Evolutionary conservation across 2,329 filamentous ascomycete species (phyloP).

Genomic region (Colletotrichum horii): DNA sequence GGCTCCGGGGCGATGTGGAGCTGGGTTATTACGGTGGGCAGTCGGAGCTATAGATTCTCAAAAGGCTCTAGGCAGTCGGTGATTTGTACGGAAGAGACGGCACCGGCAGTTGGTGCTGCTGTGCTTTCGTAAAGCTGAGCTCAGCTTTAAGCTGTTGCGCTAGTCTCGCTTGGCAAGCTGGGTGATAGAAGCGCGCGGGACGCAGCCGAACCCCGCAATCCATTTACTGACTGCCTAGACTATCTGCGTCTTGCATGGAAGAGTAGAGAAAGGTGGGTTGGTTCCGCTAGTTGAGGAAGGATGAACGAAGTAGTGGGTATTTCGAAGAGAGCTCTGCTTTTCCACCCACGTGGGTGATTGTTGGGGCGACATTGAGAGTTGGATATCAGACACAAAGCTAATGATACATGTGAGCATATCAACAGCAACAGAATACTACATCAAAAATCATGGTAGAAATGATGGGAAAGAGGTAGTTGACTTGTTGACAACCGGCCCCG

Average conservation of each 20-base stretch:
- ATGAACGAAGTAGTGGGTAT: background rate
- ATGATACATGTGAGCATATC: background rate
- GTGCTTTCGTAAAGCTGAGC: background rate
- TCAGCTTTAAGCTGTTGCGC: background rate
- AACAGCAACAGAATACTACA: background rate
- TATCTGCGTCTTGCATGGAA: background rate
- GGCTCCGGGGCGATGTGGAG: background rate
- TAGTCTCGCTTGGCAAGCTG: background rate
- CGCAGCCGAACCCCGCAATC: background rate
- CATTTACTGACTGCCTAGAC: background rate
- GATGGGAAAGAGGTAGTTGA: background rate
- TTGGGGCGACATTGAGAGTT: background rate
- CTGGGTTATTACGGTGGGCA: background rate
- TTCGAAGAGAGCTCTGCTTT: background rate
- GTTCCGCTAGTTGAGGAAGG: background rate
- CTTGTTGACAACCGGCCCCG: background rate
- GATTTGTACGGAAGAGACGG: background rate
- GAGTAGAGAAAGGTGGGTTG: background rate
- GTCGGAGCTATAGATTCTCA: background rate
- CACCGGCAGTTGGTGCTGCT: background rate
- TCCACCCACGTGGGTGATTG: background rate
- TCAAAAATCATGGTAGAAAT: background rate
- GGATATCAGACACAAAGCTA: background rate
- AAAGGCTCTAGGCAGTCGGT: background rate
- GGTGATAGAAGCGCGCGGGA: background rate